Base-by-base conservation (phyloP, 1,284 basidiomycete genomes). In the Apiotrichum domesticum region DNA sequence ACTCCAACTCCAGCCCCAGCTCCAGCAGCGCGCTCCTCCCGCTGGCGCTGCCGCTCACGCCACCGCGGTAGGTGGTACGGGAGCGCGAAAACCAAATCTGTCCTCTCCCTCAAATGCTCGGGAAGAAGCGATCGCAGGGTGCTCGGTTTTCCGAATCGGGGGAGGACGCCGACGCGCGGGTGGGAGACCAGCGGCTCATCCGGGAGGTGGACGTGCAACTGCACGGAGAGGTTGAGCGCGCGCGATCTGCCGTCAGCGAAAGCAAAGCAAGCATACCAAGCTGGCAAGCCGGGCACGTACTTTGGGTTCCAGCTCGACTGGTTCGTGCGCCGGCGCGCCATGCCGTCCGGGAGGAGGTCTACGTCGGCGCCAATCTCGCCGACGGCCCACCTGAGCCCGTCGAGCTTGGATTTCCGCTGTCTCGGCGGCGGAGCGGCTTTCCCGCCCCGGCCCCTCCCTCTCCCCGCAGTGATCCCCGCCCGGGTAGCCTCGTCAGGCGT, bases 241-340 rank as follows among this genome's bases (percentile, higher is more conserved):
- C 82, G 41, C 14, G 52, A 37, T 46, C 56, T 56, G 53, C 54
- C 55, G 48, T 66, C 57, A 54, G 51, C 15, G 8, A 15, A 9
- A 4, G 4, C 34, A 13, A 37, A 6, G 34, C 21, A 6, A 4
- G 6, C 21, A 14, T 21, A 56, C 59, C 21, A 21, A 21, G 21
- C 21, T 21, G 21, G 21, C 21, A 21, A 21, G 21, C 21, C 21
- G 21, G 21, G 21, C 21, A 21, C 3, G 2, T 74, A 90, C 90
- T 83, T 89, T 68, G 79, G 79, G 76, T 91, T 86, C 84, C 87
- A 91, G 44, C 79, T 81, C 8, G 88, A 90, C 72, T 89, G 87
- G 71, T 91, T 93, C 56, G 81, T 65, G 63, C 81, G 84, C 61
- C 85, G 79, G 61, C 83, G 79, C 66, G 87, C 85, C 90, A 94